phyloP scores from a whole-genome alignment of 352 stramenopile genomes.

The Globisporangium irregulare region DNA sequence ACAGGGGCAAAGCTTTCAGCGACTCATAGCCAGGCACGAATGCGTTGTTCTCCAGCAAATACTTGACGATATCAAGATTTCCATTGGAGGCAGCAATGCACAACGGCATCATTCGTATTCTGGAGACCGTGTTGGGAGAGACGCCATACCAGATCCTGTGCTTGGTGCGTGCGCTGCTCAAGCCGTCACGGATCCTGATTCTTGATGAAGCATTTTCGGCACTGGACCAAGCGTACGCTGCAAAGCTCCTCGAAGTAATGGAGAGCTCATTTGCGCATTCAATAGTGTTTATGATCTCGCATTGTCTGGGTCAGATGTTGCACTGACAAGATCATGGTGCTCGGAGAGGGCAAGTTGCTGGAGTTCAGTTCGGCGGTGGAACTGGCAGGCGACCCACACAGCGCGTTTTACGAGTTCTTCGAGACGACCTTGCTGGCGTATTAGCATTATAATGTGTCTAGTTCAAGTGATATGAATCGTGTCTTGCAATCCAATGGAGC shows the following conservation, averaged over 20 bases:
- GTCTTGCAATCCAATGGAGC: background rate
- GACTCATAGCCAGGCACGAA: background rate
- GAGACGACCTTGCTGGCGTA: background rate
- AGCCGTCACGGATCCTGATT: too few relatives aligned
- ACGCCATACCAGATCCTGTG: background rate
- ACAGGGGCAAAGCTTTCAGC: background rate
- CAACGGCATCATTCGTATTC: background rate
- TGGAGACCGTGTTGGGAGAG: background rate
- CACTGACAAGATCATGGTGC: too few relatives aligned
- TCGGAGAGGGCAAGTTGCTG: too few relatives aligned
- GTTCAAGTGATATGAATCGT: background rate
- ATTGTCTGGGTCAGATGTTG: too few relatives aligned
- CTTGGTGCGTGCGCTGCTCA: too few relatives aligned
- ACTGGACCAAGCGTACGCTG: too few relatives aligned
- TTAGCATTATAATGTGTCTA: background rate
- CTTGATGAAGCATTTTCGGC: too few relatives aligned
- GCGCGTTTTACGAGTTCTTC: conserved; percentile 45
- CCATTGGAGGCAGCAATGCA: background rate
- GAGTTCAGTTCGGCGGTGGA: conserved; percentile 33
- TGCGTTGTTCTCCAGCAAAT: background rate
- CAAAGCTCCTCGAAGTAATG: too few relatives aligned
- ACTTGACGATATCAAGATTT: background rate
- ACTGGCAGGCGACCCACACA: conserved; percentile 28
- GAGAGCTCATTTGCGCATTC: too few relatives aligned
- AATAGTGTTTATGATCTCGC: too few relatives aligned